Conservation (phyloP, 495 filamentous ascomycete species). For the Penicillium macrosclerotiorum region DNA sequence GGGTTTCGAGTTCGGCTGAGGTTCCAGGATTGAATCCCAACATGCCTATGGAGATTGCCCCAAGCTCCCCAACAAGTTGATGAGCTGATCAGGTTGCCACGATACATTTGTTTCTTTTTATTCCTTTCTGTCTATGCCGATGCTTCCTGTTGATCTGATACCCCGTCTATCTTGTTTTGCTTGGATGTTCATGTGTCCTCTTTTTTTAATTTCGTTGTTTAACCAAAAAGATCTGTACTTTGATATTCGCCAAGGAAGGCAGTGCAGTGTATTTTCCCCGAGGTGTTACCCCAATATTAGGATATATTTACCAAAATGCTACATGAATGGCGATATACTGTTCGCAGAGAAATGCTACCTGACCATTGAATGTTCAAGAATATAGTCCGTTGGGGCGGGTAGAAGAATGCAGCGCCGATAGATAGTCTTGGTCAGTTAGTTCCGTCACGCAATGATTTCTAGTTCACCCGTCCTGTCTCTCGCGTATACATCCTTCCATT, state of each 20-base stretch:
- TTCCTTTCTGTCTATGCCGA: slow-evolving; percentile 11
- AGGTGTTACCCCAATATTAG: too few relatives aligned
- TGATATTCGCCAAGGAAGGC: not conserved
- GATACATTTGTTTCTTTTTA: slow-evolving; percentile 10
- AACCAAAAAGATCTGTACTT: too few relatives aligned
- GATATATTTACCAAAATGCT: too few relatives aligned
- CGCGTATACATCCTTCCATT: slow-evolving; percentile 85
- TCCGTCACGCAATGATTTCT: slow-evolving; percentile 66
- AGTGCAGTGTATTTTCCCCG: slow-evolving; percentile 1
- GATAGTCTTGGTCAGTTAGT: too few relatives aligned
- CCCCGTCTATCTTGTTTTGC: slow-evolving; percentile 21
- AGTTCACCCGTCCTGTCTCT: slow-evolving; percentile 69
- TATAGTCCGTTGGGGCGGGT: too few relatives aligned
- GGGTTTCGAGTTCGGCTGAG: slow-evolving; percentile 33
- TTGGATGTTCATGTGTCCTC: slow-evolving; percentile 10
- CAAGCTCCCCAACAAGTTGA: slow-evolving; percentile 11
- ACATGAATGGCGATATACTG: too few relatives aligned
- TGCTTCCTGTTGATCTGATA: slow-evolving; percentile 27
- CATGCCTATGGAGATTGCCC: slow-evolving; percentile 3
- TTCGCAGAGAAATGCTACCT: too few relatives aligned
- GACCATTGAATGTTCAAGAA: too few relatives aligned
- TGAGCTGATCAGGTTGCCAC: slow-evolving; percentile 7
- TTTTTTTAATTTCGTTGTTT: not conserved
- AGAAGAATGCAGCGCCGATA: too few relatives aligned
- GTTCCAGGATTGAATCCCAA: slow-evolving; percentile 29